Evolutionary conservation across 441 rosid species (phyloP).

Genomic region (Brassica balearica): DNA sequence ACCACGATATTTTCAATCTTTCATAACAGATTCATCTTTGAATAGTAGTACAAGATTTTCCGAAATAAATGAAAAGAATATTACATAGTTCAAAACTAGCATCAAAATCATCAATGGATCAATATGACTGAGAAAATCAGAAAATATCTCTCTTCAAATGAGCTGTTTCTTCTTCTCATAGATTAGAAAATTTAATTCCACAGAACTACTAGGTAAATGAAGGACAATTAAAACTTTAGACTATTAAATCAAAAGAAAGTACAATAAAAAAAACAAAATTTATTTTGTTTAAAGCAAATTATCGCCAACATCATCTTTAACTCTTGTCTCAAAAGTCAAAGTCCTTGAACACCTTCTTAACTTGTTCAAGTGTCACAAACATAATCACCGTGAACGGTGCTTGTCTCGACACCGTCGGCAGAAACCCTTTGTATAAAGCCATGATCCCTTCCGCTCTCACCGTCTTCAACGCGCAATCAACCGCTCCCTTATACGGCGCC

Average conservation of each 20-base stretch:
- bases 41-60: too few relatives aligned
- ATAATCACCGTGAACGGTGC: constrained; percentile 85
- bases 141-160: not conserved
- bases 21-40: not conserved
- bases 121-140: not conserved
- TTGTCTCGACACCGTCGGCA: constrained; percentile 81
- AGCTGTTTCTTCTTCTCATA: constrained; percentile 10
- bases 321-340: constrained; percentile 40
- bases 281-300: constrained; percentile 16
- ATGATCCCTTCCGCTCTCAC: constrained; percentile 67
- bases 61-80: not conserved
- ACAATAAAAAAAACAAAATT: not conserved
- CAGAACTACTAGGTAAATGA: not conserved
- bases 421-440: constrained; percentile 80
- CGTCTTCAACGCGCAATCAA: constrained; percentile 81
- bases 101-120: not conserved
- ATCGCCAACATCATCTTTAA: constrained; percentile 42
- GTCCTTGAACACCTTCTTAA: constrained; percentile 65
- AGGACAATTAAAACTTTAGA: not conserved
- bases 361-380: constrained; percentile 84
- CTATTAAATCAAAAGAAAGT: constrained; percentile 16
- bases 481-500: constrained; percentile 71
- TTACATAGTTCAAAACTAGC: not conserved
- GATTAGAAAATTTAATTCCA: not conserved
- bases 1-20: not conserved